Percentiles rank a stretch among this genome's conserved stretches.
These are phyloP conservation scores for Fusarium tricinctum DNA, from an alignment of 2,329 filamentous ascomycete genomes.

Conservation along the genomic window DNA sequence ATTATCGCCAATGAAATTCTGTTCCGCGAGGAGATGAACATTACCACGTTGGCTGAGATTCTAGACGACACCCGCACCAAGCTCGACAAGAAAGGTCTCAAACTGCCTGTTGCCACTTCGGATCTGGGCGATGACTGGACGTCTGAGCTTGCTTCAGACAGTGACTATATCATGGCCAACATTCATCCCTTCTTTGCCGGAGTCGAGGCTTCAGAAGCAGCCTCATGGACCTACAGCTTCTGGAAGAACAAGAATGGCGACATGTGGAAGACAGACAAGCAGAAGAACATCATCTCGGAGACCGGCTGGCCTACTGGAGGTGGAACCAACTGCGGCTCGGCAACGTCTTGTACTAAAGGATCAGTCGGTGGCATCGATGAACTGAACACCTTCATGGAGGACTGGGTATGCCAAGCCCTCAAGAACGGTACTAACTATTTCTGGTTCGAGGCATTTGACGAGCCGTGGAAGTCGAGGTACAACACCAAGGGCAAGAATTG, in stretches of 20 bases:
- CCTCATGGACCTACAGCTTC: conserved; percentile 86
- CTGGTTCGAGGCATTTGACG: conserved; percentile 97
- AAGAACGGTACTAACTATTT: conserved; percentile 92
- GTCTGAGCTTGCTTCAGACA: conserved; percentile 73
- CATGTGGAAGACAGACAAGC: conserved; percentile 72
- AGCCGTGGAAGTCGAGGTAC: conserved; percentile 90
- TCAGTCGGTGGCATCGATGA: conserved; percentile 83
- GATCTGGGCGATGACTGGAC: conserved; percentile 94
- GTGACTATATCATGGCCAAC: conserved; percentile 95
- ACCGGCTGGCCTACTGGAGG: conserved; percentile 91
- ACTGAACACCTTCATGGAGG: conserved; percentile 87
- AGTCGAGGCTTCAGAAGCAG: conserved; percentile 74
- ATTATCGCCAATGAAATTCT: conserved; percentile 87
- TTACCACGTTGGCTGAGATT: conserved; percentile 72
- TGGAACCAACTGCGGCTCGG: conserved; percentile 79
- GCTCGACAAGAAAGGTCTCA: conserved; percentile 74
- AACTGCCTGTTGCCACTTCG: conserved; percentile 85
- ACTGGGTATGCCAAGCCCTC: conserved; percentile 86
- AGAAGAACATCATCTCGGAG: conserved; percentile 86
- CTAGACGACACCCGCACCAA: conserved; percentile 79
- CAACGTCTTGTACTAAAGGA: conserved; percentile 70
- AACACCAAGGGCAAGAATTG: conserved; percentile 79
- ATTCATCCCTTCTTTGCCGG: conserved; percentile 97
- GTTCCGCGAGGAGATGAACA: conserved; percentile 81
- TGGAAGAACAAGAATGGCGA: conserved; percentile 78